These are phyloP conservation scores for Tolypocladium ovalisporum DNA, from an alignment of 2,329 filamentous ascomycete genomes.

Conservation along the genomic window DNA sequence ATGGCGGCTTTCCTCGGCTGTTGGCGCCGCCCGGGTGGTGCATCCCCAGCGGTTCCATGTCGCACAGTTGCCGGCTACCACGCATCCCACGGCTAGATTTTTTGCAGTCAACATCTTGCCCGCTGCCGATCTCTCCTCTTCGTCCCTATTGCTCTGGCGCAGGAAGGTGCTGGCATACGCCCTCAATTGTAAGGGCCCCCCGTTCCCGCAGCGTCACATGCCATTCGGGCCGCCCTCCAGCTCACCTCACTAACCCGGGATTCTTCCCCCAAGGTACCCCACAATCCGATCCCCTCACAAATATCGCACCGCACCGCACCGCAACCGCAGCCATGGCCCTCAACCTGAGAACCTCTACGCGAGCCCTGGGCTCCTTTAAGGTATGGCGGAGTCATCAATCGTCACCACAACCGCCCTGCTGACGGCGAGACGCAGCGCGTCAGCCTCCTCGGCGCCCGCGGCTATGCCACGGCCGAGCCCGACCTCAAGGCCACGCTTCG, in stretches of 20 bases:
- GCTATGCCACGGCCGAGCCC: slow-evolving; percentile 70
- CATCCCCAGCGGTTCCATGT: neutral
- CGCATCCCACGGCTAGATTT: neutral
- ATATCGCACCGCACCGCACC: too few species aligned
- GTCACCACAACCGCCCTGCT: neutral
- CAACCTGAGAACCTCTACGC: slow-evolving; percentile 48
- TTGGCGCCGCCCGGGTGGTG: slow-evolving; percentile 1
- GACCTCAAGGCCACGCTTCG: slow-evolving; percentile 83
- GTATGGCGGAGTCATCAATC: slow-evolving; percentile 28
- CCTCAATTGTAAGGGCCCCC: neutral
- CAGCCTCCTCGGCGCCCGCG: slow-evolving; percentile 28
- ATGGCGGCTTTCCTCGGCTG: slow-evolving; percentile 24
- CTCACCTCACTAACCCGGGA: neutral
- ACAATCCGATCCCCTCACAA: neutral
- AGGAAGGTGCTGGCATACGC: neutral
- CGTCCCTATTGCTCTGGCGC: neutral
- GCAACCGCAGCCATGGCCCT: slow-evolving; percentile 44
- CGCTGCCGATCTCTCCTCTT: neutral
- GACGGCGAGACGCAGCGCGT: slow-evolving; percentile 18
- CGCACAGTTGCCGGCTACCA: neutral
- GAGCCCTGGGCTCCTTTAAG: slow-evolving; percentile 53
- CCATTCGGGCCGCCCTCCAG: neutral
- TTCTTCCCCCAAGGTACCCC: neutral
- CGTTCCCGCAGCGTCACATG: too few species aligned
- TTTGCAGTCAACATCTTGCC: neutral